Base-by-base conservation (phyloP, 768 basidiomycete genomes). In the Suillus spraguei region DNA sequence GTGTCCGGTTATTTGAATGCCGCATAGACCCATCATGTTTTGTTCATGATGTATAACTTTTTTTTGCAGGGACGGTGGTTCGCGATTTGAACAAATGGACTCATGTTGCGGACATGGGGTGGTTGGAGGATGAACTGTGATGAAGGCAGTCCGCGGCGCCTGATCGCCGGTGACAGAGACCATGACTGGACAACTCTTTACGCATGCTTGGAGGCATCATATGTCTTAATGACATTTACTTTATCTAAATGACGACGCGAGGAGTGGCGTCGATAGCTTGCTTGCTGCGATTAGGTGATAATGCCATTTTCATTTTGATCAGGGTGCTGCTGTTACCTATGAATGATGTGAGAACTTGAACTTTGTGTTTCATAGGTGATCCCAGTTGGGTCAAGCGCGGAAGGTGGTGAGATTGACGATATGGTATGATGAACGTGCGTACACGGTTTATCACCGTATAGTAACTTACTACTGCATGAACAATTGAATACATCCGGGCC, bases 221-320 rank as follows among this genome's bases (percentile, higher is more conserved):
- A 41, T 39, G 56, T 58, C 56, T 58, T 58, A 58, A 58, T 58
- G 56, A 58, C 56, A 13, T 7, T 9, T 56, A 56, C 24, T 28
- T 56, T 56, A 56, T 56, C 55, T 38, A 58, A 58, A 58, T 58
- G 56, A 58, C 41, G 24, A 58, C 39, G 56, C 56, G 56, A 58
- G 56, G 56, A 58, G 56, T 58, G 56, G 56, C 56, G 56, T 28
- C 24, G 24, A 58, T 38, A 58, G 24, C 24, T 56, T 56, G 35
- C n/a, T 36, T n/a, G 54, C 24, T 41, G 56, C 38, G 55, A 56
- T 58, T 28, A 58, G 24, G 56, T 58, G 56, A 58, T 41, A 58
- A 58, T 28, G 17, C 24, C 24, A 11, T 41, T 44, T 56, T 42
- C 56, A 58, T 42, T 58, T 41, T 20, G 24, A 28, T 47, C 46